Conservation (phyloP, 202 grass and related monocot species). For the Schoenoplectus tabernaemontani region DNA sequence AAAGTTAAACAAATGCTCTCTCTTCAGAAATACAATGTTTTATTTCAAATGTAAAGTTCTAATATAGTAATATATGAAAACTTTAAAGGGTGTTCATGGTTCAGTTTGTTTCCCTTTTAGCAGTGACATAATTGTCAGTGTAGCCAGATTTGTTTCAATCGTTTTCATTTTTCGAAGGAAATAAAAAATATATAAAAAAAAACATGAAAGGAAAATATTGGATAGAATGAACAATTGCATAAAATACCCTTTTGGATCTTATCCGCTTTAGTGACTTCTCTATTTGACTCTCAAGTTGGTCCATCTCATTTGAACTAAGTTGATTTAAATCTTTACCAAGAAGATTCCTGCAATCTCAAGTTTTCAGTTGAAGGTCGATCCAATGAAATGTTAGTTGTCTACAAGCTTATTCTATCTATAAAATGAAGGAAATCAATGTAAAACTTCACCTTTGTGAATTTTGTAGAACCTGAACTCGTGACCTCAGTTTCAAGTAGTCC, state of each 20-base stretch:
- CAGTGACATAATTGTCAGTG: neutral
- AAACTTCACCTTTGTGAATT: slow-evolving; percentile 52
- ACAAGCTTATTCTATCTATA: neutral
- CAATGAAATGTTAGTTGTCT: slow-evolving; percentile 11
- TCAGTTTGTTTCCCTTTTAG: neutral
- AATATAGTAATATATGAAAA: neutral
- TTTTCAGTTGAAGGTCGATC: neutral
- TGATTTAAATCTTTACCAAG: slow-evolving; percentile 76
- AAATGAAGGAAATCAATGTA: neutral
- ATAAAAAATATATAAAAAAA: neutral
- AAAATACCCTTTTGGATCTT: slow-evolving; percentile 71
- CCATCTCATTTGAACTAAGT: slow-evolving; percentile 42
- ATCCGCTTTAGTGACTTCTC: slow-evolving; percentile 64
- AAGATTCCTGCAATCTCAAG: slow-evolving; percentile 54
- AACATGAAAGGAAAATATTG: neutral
- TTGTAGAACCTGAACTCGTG: slow-evolving; percentile 58
- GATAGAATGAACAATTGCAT: neutral
- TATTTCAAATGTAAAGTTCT: neutral
- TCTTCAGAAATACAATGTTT: neutral
- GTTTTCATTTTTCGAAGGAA: neutral
- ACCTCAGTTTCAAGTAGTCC: slow-evolving; percentile 74
- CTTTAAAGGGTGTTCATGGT: neutral
- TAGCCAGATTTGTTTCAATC: neutral
- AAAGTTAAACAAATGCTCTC: neutral
- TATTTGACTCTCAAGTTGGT: slow-evolving; percentile 78